These are phyloP conservation scores for Blastomyces silverae DNA, from an alignment of 2,329 filamentous ascomycete genomes.

Conservation along the genomic window DNA sequence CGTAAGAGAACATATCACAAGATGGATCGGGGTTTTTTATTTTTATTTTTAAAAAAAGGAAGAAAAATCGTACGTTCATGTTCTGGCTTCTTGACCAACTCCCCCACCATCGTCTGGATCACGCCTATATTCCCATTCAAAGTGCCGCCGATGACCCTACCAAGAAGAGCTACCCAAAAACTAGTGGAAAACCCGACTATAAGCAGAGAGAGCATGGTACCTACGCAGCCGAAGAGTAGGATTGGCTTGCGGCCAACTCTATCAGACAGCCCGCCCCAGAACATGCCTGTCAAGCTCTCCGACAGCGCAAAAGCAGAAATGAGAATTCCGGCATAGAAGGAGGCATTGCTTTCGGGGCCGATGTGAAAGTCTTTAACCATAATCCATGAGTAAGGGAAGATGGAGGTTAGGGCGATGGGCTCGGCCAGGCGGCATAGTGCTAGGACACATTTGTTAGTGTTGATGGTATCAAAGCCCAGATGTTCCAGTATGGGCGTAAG, in stretches of 20 bases:
- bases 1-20: neutral
- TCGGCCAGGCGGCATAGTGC: constrained; percentile 89
- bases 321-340: constrained; percentile 79
- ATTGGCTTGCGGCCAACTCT: constrained; percentile 72
- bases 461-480: neutral
- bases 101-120: constrained; percentile 86
- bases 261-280: constrained; percentile 74
- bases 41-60: no score
- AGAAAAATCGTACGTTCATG: constrained; percentile 55
- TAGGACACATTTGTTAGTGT: constrained; percentile 34
- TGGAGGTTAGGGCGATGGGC: constrained; percentile 85
- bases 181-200: constrained; percentile 77
- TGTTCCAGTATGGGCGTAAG: constrained; percentile 18
- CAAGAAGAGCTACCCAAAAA: constrained; percentile 68
- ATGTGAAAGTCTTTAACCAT: constrained; percentile 70
- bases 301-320: constrained; percentile 79
- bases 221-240: constrained; percentile 67
- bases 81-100: constrained; percentile 80
- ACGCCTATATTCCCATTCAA: constrained; percentile 91
- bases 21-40: neutral
- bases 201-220: constrained; percentile 74
- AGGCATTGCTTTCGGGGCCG: constrained; percentile 66
- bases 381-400: constrained; percentile 86
- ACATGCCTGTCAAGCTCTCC: constrained; percentile 66
- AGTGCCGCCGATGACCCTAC: constrained; percentile 71